Evolutionary conservation across 2,329 filamentous ascomycete genomes (phyloP).

Genomic region (Trichoderma sp.): DNA sequence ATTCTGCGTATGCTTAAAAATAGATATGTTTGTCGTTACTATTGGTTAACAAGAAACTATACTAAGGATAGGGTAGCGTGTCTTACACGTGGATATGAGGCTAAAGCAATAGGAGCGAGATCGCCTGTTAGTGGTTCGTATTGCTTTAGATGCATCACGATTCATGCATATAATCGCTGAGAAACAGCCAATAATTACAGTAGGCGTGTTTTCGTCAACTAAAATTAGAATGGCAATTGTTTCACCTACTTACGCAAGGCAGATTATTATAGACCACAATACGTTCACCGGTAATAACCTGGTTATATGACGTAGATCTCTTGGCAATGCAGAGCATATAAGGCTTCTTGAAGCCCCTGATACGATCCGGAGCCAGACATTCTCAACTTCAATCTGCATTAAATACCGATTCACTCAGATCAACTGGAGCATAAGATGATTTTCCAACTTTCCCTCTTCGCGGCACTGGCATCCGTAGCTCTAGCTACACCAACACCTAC

Average conservation of each 20-base stretch:
- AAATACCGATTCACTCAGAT: neutral
- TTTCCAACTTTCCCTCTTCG: neutral
- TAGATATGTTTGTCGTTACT: neutral
- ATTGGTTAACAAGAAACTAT: neutral
- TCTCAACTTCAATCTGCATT: no score
- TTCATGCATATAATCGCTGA: neutral
- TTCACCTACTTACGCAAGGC: neutral
- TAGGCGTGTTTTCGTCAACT: neutral
- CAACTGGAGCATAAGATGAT: no score
- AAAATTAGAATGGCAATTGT: neutral
- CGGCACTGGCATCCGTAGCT: neutral
- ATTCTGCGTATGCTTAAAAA: neutral
- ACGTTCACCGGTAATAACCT: rapidly evolving
- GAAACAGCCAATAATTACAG: neutral
- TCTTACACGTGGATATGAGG: neutral
- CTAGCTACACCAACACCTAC: neutral
- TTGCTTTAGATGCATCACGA: neutral
- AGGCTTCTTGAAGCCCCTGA: neutral
- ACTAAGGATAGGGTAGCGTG: neutral
- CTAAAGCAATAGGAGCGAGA: neutral
- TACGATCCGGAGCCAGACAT: neutral
- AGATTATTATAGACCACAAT: no score
- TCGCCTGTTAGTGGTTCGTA: neutral
- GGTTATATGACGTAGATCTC: neutral
- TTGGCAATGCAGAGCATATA: neutral